Evolutionary conservation across 352 stramenopile genomes (phyloP).

Genomic region (Elongisporangium prolatum): DNA sequence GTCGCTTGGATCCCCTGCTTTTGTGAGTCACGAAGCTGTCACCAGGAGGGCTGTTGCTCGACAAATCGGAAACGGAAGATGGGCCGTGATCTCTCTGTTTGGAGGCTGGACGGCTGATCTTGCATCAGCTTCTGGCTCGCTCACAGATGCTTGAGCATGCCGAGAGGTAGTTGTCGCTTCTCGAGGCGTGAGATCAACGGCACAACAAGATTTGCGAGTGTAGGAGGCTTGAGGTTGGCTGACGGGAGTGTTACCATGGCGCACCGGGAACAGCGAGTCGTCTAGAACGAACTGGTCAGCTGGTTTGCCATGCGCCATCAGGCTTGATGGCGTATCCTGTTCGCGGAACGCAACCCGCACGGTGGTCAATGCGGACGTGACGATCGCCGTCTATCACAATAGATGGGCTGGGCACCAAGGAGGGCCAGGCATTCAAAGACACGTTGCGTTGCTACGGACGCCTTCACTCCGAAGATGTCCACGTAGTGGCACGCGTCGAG

Average conservation of each 20-base stretch:
- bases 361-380: background rate
- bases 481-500: background rate
- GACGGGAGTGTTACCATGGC: background rate
- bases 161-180: background rate
- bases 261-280: background rate
- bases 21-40: no score
- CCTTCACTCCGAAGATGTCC: conserved; percentile 1
- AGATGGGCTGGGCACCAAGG: background rate
- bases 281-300: conserved; percentile 1
- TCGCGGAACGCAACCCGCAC: background rate
- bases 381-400: background rate
- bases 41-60: no score
- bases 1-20: background rate
- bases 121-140: no score
- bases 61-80: no score
- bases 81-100: no score
- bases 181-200: background rate
- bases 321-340: background rate
- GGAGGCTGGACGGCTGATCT: no score
- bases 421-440: background rate
- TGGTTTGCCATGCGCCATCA: background rate
- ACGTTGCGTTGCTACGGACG: background rate
- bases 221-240: background rate
- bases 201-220: background rate
- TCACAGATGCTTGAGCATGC: no score